Conservation (phyloP, 345 rosid species). For the Carallia pectinifolia region DNA sequence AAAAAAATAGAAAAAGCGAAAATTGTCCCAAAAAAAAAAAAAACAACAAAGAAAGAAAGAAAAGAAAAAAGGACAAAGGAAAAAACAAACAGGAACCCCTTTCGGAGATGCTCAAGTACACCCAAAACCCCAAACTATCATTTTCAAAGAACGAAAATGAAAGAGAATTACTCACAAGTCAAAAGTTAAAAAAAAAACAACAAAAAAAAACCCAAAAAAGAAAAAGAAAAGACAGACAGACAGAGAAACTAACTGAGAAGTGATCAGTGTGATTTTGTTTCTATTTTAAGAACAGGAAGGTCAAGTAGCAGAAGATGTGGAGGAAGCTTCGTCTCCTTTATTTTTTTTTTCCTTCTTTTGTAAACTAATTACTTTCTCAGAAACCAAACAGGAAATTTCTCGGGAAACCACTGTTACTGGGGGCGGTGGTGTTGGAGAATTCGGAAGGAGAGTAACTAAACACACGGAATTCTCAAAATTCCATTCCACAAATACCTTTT, state of each 20-base stretch:
- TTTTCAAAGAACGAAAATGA: conserved; percentile 7
- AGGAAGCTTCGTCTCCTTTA: background rate
- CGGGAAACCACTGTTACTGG: background rate
- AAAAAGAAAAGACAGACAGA: background rate
- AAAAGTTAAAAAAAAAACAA: background rate
- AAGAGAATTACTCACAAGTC: background rate
- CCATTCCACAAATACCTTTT: background rate
- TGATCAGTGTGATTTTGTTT: background rate
- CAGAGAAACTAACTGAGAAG: background rate
- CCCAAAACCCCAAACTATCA: conserved; percentile 6
- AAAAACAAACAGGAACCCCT: background rate
- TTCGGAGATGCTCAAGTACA: background rate
- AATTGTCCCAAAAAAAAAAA: background rate
- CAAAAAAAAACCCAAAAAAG: too few species aligned
- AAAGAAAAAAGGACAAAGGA: background rate
- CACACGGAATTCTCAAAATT: background rate
- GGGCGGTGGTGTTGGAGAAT: background rate
- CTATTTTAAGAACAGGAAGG: background rate
- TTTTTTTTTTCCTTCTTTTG: background rate
- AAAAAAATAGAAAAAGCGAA: background rate
- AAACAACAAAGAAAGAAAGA: too few species aligned
- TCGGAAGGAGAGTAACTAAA: background rate
- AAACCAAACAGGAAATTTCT: conserved; percentile 13
- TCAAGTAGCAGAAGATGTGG: background rate
- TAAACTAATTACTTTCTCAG: background rate